phyloP scores from a whole-genome alignment of 208 protist species.

The Tetramitus jugosus region DNA sequence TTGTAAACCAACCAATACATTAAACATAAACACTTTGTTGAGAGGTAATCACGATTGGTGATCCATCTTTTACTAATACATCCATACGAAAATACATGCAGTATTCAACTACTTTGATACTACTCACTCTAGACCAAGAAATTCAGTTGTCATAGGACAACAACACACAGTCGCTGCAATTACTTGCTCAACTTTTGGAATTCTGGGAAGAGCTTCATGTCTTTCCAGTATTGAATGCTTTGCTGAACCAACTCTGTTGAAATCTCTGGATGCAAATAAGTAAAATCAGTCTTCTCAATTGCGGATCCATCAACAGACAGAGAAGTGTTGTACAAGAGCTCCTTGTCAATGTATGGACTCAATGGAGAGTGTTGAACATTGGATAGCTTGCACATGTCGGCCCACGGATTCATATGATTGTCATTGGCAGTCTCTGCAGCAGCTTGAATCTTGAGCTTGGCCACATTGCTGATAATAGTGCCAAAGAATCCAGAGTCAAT shows the following conservation, averaged over 20 bases:
- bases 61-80: too few species aligned
- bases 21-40: too few species aligned
- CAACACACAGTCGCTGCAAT: too few species aligned
- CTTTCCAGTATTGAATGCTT: conserved; percentile 48
- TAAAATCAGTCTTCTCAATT: conserved; percentile 59
- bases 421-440: conserved; percentile 65
- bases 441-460: conserved; percentile 46
- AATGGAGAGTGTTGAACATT: conserved; percentile 64
- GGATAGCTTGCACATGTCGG: conserved; percentile 54
- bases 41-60: too few species aligned
- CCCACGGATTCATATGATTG: conserved; percentile 75
- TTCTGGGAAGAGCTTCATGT: conserved; percentile 45
- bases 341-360: conserved; percentile 71
- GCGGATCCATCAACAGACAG: conserved; percentile 61
- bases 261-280: conserved; percentile 51
- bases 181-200: too few species aligned
- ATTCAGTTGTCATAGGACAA: too few species aligned
- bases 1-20: too few species aligned
- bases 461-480: conserved; percentile 53
- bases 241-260: conserved; percentile 43
- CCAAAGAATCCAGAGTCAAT: conserved; percentile 69
- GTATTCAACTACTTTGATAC: too few species aligned
- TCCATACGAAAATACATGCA: too few species aligned
- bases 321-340: conserved; percentile 67
- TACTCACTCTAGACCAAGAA: too few species aligned